Conservation (phyloP, 2,329 filamentous ascomycete species). For the Xenoacremonium recifei region DNA sequence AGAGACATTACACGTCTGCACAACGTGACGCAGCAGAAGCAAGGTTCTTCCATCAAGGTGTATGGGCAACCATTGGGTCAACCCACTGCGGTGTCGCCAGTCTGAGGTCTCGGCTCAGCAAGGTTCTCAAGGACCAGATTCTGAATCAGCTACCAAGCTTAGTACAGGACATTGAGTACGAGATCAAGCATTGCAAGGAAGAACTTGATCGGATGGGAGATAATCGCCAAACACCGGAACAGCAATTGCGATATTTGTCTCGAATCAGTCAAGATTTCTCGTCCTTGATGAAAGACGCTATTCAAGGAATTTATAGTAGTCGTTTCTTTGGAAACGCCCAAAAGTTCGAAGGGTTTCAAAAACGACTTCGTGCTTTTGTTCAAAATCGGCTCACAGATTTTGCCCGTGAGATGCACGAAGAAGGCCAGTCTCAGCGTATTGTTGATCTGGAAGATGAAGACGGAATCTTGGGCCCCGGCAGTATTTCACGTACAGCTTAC, state of each 20-base stretch:
- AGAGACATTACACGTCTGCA: constrained; percentile 5
- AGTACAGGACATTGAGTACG: constrained; percentile 27
- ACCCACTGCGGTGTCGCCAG: constrained; percentile 19
- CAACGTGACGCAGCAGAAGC: constrained; percentile 13
- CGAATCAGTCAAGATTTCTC: constrained; percentile 21
- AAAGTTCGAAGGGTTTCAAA: constrained; percentile 14
- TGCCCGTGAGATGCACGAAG: constrained; percentile 19
- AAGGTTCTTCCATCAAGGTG: constrained; percentile 14
- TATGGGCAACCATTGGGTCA: constrained; percentile 15
- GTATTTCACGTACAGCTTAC: constrained; percentile 27
- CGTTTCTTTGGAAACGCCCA: constrained; percentile 25
- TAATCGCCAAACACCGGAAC: constrained; percentile 14
- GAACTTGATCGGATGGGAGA: constrained; percentile 24
- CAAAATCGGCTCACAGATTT: constrained; percentile 23
- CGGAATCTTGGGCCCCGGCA: constrained; percentile 1
- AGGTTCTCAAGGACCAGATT: constrained; percentile 29
- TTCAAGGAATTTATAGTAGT: constrained; percentile 29
- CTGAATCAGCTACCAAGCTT: constrained; percentile 29
- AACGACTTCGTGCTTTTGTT: constrained; percentile 24
- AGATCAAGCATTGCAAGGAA: constrained; percentile 18
- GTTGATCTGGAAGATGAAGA: constrained; percentile 11
- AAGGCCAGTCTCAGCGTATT: constrained; percentile 17
- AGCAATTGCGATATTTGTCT: constrained; percentile 26
- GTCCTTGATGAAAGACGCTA: constrained; percentile 23
- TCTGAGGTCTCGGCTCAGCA: constrained; percentile 25